phyloP scores from a whole-genome alignment of 2,329 filamentous ascomycete genomes.

The Fonsecaea nubica region DNA sequence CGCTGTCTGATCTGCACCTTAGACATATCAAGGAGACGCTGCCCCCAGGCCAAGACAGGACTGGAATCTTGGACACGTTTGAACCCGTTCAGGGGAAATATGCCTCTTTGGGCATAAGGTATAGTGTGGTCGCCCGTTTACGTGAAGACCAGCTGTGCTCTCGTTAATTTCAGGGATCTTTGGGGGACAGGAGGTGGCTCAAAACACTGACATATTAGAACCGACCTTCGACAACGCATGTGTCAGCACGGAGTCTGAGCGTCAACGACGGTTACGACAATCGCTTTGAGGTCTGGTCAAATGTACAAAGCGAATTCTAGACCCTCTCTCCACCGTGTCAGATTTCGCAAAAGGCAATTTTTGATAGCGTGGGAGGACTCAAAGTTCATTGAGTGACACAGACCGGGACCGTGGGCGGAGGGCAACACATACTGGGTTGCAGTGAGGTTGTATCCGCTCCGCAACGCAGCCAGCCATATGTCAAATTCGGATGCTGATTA shows the following conservation, averaged over 20 bases:
- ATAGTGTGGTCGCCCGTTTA: neutral
- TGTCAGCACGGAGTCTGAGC: neutral
- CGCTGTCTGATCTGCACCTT: neutral
- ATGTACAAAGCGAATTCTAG: neutral
- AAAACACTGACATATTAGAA: neutral
- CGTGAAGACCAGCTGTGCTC: neutral
- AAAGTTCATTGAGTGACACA: slow-evolving; percentile 6
- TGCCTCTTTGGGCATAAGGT: neutral
- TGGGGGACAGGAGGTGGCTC: neutral
- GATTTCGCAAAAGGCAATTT: neutral
- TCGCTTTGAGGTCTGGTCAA: neutral
- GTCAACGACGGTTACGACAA: neutral
- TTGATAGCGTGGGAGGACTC: slow-evolving; percentile 2
- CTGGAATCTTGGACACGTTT: neutral
- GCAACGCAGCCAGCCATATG: slow-evolving; percentile 26
- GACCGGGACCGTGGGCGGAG: slow-evolving; percentile 10
- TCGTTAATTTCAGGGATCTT: neutral
- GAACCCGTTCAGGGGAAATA: neutral
- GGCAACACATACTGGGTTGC: slow-evolving; percentile 11
- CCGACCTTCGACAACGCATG: neutral
- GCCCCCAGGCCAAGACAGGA: neutral
- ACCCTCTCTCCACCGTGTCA: neutral
- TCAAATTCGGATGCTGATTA: slow-evolving; percentile 28
- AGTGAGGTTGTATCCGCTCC: slow-evolving; percentile 18
- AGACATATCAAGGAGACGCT: neutral